Evolutionary conservation across 352 stramenopile species (phyloP).

Genomic region (Pythium monospermum): DNA sequence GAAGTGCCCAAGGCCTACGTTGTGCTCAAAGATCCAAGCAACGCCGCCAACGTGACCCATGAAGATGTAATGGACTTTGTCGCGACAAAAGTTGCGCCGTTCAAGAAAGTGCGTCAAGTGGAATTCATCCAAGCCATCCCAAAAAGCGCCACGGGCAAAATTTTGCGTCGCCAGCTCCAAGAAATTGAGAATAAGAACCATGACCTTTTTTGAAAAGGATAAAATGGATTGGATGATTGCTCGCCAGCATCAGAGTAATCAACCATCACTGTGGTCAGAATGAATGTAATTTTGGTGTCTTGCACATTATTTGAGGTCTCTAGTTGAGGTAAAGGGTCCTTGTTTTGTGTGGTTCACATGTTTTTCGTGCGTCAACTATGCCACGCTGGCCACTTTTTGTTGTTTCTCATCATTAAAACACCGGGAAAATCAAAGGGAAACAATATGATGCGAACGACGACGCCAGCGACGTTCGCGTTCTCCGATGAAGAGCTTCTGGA

Average conservation of each 20-base stretch:
- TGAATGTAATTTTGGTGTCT: conserved; percentile 2
- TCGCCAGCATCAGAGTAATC: neutral
- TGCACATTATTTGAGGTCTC: no score
- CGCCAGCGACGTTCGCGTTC: conserved; percentile 25
- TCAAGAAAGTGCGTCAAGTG: conserved; percentile 83
- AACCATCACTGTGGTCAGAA: neutral
- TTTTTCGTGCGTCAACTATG: neutral
- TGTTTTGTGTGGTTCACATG: neutral
- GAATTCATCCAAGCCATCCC: conserved; percentile 86
- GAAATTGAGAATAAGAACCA: conserved; percentile 9
- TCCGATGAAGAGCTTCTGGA: conserved; percentile 46
- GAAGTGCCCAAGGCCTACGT: conserved; percentile 92
- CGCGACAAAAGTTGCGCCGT: conserved; percentile 50
- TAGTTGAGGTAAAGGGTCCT: no score
- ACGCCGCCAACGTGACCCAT: conserved; percentile 28
- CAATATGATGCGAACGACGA: neutral
- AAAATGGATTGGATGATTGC: neutral
- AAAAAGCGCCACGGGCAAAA: conserved; percentile 91
- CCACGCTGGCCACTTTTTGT: no score
- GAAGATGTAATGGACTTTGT: conserved; percentile 77
- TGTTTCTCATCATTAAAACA: neutral
- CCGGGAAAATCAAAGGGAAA: neutral
- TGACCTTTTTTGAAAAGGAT: neutral
- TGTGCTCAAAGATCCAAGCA: conserved; percentile 49
- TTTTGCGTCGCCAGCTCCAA: conserved; percentile 82